phyloP scores from a whole-genome alignment of 2,329 filamentous ascomycete species.

The Aspergillus aculeatus region DNA sequence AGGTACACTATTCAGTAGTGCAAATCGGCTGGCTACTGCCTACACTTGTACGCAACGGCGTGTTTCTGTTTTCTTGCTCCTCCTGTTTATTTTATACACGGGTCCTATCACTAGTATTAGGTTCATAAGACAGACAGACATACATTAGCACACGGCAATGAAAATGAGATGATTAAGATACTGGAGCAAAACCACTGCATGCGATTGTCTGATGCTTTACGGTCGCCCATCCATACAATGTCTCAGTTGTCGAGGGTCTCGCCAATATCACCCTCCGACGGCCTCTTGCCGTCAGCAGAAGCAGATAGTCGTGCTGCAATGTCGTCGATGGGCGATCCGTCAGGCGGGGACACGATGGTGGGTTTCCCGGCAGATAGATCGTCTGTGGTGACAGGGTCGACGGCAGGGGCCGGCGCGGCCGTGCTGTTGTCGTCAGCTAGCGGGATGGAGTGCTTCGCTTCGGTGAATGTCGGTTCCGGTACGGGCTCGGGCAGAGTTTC shows the following conservation, averaged over 20 bases:
- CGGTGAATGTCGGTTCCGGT: conserved; percentile 5
- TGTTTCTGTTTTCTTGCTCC: no score
- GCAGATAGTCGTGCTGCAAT: conserved; percentile 25
- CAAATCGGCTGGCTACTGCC: no score
- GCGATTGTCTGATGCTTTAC: not conserved
- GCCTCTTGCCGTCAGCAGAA: conserved; percentile 27
- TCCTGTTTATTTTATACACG: no score
- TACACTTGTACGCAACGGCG: no score
- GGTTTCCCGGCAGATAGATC: not conserved
- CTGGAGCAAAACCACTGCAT: not conserved
- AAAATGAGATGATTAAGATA: not conserved
- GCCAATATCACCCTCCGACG: conserved; percentile 22
- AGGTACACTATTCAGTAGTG: no score
- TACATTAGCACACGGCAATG: no score
- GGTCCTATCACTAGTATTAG: not conserved
- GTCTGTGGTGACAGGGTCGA: conserved; percentile 1
- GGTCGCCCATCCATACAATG: not conserved
- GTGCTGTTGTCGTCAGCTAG: conserved; percentile 2
- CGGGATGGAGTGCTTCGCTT: conserved; percentile 7
- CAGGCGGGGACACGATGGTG: conserved; percentile 12
- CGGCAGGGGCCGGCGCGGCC: conserved; percentile 7
- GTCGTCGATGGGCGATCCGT: conserved; percentile 17
- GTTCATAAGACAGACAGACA: not conserved
- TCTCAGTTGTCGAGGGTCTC: not conserved
- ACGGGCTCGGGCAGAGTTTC: not conserved